Percentiles rank a stretch among this genome's conserved stretches.
Evolutionary conservation across 1,284 basidiomycete species (phyloP).

Genomic region (Ustilago bromivora): DNA sequence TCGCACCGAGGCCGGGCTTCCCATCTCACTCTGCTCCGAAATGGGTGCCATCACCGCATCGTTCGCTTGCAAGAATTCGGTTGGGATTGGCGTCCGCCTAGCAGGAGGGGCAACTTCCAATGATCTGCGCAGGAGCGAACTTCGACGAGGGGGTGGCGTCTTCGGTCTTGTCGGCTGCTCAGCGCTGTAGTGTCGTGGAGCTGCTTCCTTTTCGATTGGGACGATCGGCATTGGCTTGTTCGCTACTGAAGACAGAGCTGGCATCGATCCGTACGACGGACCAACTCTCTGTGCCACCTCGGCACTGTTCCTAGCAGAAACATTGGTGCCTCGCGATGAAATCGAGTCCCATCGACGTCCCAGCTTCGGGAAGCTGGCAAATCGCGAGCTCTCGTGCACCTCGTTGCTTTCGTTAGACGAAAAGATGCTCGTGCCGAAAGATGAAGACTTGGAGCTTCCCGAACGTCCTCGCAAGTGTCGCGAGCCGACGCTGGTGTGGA

Average conservation of each 20-base stretch:
- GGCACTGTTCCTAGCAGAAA: constrained; percentile 31
- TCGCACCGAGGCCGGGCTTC: constrained; percentile 30
- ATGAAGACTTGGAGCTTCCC: constrained; percentile 43
- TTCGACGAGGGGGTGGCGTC: constrained; percentile 39
- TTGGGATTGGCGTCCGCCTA: constrained; percentile 18
- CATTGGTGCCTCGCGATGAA: constrained; percentile 42
- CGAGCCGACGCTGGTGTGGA: constrained; percentile 29
- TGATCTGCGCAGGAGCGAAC: constrained; percentile 34
- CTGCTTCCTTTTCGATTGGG: constrained; percentile 6
- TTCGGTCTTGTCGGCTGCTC: not conserved
- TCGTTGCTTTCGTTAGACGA: constrained; percentile 29
- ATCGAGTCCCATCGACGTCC: constrained; percentile 49
- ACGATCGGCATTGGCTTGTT: constrained; percentile 15
- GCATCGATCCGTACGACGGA: constrained; percentile 9
- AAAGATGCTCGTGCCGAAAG: constrained; percentile 41
- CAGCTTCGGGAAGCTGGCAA: constrained; percentile 22
- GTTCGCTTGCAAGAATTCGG: constrained; percentile 26
- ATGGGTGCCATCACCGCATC: constrained; percentile 41
- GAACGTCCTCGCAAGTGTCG: constrained; percentile 38
- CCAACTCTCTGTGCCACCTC: constrained; percentile 19
- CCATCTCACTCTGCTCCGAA: constrained; percentile 45
- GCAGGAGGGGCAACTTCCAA: constrained; percentile 11
- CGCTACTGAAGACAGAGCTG: constrained; percentile 8
- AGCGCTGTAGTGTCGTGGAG: not conserved
- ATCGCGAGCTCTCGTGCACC: constrained; percentile 25